Conservation (phyloP, 257 asterid genomes). For the Parsonsia alboflavescens region DNA sequence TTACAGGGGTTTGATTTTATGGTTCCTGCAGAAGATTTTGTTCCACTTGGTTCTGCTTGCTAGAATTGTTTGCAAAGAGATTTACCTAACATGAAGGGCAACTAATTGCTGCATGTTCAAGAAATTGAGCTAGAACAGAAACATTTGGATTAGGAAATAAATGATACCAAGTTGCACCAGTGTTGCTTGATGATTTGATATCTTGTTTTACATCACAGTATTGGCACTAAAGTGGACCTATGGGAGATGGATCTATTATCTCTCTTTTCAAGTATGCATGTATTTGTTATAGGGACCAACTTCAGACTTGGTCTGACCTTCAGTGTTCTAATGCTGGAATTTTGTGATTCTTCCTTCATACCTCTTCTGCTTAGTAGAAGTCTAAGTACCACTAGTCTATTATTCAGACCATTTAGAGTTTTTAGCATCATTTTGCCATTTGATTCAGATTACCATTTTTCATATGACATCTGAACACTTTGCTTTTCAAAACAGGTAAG, state of each 20-base stretch:
- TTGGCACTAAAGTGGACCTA: neutral
- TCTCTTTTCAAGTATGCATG: neutral
- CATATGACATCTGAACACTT: constrained; percentile 1
- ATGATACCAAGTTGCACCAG: too few species aligned
- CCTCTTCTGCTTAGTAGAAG: neutral
- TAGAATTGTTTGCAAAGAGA: neutral
- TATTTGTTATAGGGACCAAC: neutral
- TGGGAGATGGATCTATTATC: neutral
- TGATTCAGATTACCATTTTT: neutral
- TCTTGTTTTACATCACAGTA: neutral
- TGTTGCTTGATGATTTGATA: too few species aligned
- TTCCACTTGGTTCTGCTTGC: neutral
- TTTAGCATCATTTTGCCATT: neutral
- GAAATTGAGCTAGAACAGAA: neutral
- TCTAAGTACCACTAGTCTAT: neutral
- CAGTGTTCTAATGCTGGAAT: neutral
- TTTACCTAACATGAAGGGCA: neutral
- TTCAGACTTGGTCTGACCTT: neutral
- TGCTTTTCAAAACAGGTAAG: constrained; percentile 49
- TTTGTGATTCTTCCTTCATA: neutral
- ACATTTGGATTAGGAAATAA: neutral
- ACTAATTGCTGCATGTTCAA: neutral
- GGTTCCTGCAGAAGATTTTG: neutral
- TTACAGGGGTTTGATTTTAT: neutral
- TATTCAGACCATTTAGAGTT: neutral